These are phyloP conservation scores for Atalantia buxifolia DNA, from an alignment of 345 rosid species.

Conservation along the genomic window DNA sequence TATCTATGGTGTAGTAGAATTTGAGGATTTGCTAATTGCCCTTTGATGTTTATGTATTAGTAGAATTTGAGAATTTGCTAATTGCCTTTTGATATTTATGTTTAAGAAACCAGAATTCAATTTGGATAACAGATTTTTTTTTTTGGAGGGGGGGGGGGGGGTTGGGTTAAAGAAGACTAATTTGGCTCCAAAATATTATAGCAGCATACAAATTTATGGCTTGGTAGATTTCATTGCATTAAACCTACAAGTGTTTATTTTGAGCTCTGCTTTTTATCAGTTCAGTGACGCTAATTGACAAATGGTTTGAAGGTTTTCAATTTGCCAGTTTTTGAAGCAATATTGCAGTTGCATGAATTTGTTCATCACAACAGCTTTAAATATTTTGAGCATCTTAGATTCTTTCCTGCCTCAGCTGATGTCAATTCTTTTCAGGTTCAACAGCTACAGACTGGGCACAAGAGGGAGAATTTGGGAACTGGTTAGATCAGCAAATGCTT, in stretches of 20 bases:
- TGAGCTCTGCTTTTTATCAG: neutral
- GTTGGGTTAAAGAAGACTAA: no score
- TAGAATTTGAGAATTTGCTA: neutral
- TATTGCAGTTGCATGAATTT: neutral
- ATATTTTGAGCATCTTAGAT: neutral
- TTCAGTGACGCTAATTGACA: neutral
- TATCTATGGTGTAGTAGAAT: neutral
- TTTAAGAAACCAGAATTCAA: neutral
- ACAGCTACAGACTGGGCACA: conserved; percentile 87
- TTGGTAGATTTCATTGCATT: neutral
- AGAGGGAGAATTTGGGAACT: conserved; percentile 65
- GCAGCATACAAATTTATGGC: neutral
- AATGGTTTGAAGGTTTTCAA: neutral
- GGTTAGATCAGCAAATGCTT: conserved; percentile 67
- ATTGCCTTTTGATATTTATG: neutral
- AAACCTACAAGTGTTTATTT: neutral
- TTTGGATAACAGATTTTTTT: no score
- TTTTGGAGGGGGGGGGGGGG: no score
- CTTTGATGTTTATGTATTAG: no score
- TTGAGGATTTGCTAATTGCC: neutral
- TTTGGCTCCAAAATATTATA: no score
- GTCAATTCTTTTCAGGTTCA: conserved; percentile 62
- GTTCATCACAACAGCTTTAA: neutral
- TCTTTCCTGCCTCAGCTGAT: neutral
- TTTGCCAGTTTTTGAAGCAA: neutral